phyloP scores from a whole-genome alignment of 768 basidiomycete species.

The Leccinum disarticulatum region DNA sequence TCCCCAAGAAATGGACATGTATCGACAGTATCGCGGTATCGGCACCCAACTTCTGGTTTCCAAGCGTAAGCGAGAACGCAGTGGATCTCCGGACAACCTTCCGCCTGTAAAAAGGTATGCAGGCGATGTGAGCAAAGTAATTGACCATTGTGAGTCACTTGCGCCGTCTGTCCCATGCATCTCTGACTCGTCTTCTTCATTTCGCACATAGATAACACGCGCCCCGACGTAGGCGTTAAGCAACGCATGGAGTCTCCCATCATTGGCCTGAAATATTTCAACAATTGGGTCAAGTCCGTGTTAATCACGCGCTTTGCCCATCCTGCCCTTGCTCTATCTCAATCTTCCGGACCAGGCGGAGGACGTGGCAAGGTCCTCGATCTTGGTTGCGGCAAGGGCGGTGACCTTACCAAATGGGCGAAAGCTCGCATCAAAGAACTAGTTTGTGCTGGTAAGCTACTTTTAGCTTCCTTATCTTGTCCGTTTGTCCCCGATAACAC shows the following conservation, averaged over 20 bases:
- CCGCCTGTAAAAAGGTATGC: slow-evolving; percentile 51
- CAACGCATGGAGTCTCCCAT: slow-evolving; percentile 90
- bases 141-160: slow-evolving; percentile 70
- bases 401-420: slow-evolving; percentile 93
- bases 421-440: slow-evolving; percentile 81
- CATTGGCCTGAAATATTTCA: slow-evolving; percentile 95
- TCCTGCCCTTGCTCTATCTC: slow-evolving; percentile 54
- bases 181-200: slow-evolving; percentile 7
- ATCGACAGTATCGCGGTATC: slow-evolving; percentile 54
- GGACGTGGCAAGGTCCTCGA: slow-evolving; percentile 81
- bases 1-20: slow-evolving; percentile 57
- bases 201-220: slow-evolving; percentile 70
- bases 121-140: slow-evolving; percentile 72
- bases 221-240: slow-evolving; percentile 87
- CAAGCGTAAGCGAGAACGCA: slow-evolving; percentile 53
- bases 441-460: slow-evolving; percentile 71
- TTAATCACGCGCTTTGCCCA: slow-evolving; percentile 89
- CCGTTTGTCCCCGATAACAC: background rate
- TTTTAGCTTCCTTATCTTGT: background rate
- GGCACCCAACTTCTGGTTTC: slow-evolving; percentile 50
- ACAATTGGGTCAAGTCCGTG: slow-evolving; percentile 99
- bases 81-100: slow-evolving; percentile 38
- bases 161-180: background rate
- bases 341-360: slow-evolving; percentile 28
- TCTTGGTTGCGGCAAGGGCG: slow-evolving; percentile 98